Conservation (phyloP, 2,329 filamentous ascomycete genomes). For the Colletotrichum musae region DNA sequence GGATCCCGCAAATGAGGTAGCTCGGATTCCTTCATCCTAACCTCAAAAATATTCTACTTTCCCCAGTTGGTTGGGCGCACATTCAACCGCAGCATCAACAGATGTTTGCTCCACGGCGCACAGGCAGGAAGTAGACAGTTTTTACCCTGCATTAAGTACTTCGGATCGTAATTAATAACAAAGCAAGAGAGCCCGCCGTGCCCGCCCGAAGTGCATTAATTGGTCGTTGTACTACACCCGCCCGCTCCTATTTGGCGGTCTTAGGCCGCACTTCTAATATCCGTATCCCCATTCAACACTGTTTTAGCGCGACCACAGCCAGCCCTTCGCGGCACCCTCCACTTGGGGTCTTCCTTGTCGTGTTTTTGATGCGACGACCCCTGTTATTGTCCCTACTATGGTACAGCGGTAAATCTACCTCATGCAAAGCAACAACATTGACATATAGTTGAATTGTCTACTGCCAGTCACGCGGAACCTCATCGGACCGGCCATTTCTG, state of each 20-base stretch:
- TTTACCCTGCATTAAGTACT: too few relatives aligned
- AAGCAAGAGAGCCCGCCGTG: slow-evolving; percentile 24
- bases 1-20: too few relatives aligned
- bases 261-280: slow-evolving; percentile 2
- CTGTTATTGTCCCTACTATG: slow-evolving; percentile 40
- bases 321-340: slow-evolving; percentile 8
- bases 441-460: slow-evolving; percentile 16
- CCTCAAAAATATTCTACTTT: too few relatives aligned
- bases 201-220: slow-evolving; percentile 30
- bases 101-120: slow-evolving; percentile 1
- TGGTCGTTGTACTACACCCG: slow-evolving; percentile 5
- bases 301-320: slow-evolving; percentile 20
- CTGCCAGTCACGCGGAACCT: slow-evolving; percentile 21
- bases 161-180: slow-evolving; percentile 22
- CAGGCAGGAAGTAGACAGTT: slow-evolving; percentile 11
- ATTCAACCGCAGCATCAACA: too few relatives aligned
- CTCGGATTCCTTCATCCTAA: too few relatives aligned
- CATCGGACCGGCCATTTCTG: slow-evolving; percentile 15
- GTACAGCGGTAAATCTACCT: slow-evolving; percentile 41
- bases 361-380: slow-evolving; percentile 43
- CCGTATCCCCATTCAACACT: slow-evolving; percentile 11
- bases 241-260: slow-evolving; percentile 15
- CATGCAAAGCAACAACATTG: slow-evolving; percentile 36
- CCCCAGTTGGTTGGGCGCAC: too few relatives aligned
- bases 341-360: slow-evolving; percentile 35